phyloP scores from a whole-genome alignment of 208 protist species.

The Leishmania guyanensis region DNA sequence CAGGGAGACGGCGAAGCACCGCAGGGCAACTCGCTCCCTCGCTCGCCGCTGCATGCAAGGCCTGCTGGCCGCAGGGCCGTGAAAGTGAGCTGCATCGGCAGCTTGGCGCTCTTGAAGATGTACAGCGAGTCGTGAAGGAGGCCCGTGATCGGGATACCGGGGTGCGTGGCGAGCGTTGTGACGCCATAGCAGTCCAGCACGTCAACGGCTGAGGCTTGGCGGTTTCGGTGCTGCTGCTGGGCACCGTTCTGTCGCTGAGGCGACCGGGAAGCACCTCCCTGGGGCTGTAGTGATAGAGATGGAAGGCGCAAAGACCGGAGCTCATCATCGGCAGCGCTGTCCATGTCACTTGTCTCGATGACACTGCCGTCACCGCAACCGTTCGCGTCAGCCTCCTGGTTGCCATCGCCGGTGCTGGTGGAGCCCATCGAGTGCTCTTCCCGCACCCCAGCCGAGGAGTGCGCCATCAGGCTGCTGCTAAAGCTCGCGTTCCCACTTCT shows the following conservation, averaged over 20 bases:
- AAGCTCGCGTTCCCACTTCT: conserved; percentile 3
- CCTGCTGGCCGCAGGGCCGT: conserved; percentile 14
- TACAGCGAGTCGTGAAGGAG: conserved; percentile 55
- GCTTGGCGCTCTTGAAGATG: conserved; percentile 86
- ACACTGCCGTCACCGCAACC: not conserved
- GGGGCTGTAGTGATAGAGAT: not conserved
- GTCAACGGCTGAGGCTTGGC: conserved; percentile 4
- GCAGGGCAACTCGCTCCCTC: not conserved
- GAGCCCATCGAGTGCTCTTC: conserved; percentile 10
- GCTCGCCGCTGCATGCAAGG: not conserved
- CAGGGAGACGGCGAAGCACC: conserved; percentile 12
- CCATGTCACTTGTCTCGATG: not conserved
- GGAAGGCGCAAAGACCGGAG: not conserved
- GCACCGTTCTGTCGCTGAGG: not conserved
- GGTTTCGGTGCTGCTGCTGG: not conserved
- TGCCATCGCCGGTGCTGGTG: not conserved
- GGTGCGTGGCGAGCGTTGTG: conserved; percentile 77
- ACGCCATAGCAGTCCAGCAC: conserved; percentile 26
- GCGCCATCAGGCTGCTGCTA: not conserved
- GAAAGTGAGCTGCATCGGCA: conserved; percentile 70
- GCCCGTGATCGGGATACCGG: conserved; percentile 40
- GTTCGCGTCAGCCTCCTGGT: not conserved
- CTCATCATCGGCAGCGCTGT: conserved; percentile 1
- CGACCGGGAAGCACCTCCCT: not conserved
- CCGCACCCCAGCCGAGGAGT: conserved; percentile 5